Evolutionary conservation across 1,139 yeast genomes (phyloP).

Genomic region (Yarrowia galli): DNA sequence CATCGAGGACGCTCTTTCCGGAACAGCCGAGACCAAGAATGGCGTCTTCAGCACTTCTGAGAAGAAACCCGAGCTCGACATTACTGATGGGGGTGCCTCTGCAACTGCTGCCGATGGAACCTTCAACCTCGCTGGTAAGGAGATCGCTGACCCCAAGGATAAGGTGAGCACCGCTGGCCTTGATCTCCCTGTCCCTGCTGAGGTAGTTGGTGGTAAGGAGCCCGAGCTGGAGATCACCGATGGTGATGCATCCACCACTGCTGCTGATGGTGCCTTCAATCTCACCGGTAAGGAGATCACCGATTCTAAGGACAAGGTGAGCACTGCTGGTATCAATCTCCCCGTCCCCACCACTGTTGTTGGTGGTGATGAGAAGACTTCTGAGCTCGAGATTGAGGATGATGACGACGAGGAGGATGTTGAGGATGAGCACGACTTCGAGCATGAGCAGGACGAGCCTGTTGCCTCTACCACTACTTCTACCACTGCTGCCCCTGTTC

Average conservation of each 20-base stretch:
- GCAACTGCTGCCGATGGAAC: constrained; percentile 12
- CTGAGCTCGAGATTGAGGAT: constrained; percentile 32
- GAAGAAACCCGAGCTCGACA: constrained; percentile 14
- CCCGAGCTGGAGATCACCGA: constrained; percentile 15
- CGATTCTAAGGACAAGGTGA: constrained; percentile 21
- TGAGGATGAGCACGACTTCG: constrained; percentile 32
- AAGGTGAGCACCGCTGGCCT: constrained; percentile 29
- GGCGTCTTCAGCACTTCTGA: constrained; percentile 31
- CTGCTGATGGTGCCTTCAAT: constrained; percentile 19
- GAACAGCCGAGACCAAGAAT: constrained; percentile 16
- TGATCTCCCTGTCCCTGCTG: constrained; percentile 12
- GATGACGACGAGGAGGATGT: constrained; percentile 30
- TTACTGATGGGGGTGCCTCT: constrained; percentile 5
- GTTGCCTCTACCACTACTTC: constrained; percentile 7
- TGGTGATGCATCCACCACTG: constrained; percentile 19
- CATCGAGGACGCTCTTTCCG: constrained; percentile 25
- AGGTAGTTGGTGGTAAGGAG: constrained; percentile 17
- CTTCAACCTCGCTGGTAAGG: constrained; percentile 24
- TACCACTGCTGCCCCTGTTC: constrained; percentile 22
- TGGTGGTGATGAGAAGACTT: constrained; percentile 20
- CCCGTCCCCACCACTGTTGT: constrained; percentile 25
- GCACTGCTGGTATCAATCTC: constrained; percentile 17
- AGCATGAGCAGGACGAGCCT: constrained; percentile 21
- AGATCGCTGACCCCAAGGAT: constrained; percentile 16
- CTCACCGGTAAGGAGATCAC: constrained; percentile 22